A percentile compares a stretch with the other conserved stretches of the same genome.
These are phyloP conservation scores for Rutstroemia sydowiana DNA, from an alignment of 2,329 filamentous ascomycete species.

Conservation along the genomic window DNA sequence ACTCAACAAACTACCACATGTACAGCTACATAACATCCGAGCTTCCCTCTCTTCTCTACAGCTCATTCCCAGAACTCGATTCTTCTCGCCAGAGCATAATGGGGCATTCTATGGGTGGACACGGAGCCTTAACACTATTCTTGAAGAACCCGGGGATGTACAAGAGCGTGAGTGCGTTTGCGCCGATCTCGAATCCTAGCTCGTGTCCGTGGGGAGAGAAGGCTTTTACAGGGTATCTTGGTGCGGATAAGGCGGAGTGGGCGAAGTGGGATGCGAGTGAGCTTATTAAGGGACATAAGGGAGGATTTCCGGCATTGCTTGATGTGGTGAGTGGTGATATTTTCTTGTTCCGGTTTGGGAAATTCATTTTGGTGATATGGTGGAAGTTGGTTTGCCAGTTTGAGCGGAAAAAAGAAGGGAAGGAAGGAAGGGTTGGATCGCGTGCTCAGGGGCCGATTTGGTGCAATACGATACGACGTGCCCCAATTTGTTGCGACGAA, in stretches of 20 bases:
- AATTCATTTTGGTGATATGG: background rate
- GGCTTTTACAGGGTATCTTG: slow-evolving; percentile 87
- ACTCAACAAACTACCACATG: slow-evolving; percentile 79
- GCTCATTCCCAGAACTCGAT: slow-evolving; percentile 67
- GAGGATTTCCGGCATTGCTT: slow-evolving; percentile 67
- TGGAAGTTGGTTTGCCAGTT: background rate
- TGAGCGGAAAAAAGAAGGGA: too few relatives aligned
- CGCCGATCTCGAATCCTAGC: slow-evolving; percentile 80
- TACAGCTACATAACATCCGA: slow-evolving; percentile 87
- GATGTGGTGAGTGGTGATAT: slow-evolving; percentile 62
- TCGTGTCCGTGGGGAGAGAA: slow-evolving; percentile 92
- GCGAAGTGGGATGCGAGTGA: slow-evolving; percentile 88
- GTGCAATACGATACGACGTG: too few relatives aligned
- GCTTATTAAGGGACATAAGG: slow-evolving; percentile 68
- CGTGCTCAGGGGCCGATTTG: too few relatives aligned
- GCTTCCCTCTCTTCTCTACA: slow-evolving; percentile 71
- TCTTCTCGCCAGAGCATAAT: slow-evolving; percentile 67
- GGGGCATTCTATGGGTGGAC: slow-evolving; percentile 95
- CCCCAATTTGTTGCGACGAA: too few relatives aligned
- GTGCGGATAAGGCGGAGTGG: slow-evolving; percentile 70
- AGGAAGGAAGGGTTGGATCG: too few relatives aligned
- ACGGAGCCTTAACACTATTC: slow-evolving; percentile 88
- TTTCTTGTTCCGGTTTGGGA: background rate
- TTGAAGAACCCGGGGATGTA: slow-evolving; percentile 87
- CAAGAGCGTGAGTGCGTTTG: slow-evolving; percentile 81